Conservation (phyloP, 78 protist genomes). For the Dictyostelium brefeldianum region DNA sequence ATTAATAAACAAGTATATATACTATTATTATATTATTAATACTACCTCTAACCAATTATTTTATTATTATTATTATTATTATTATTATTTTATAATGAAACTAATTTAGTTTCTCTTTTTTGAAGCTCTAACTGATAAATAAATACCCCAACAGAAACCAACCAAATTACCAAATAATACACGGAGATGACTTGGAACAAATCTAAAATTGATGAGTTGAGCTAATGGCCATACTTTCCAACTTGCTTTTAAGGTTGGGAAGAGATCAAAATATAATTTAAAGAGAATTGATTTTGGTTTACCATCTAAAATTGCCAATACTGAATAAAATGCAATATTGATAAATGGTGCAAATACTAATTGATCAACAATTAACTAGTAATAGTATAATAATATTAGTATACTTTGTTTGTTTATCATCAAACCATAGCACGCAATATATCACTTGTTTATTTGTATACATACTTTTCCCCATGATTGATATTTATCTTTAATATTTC, state of each 20-base stretch:
- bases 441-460: neutral
- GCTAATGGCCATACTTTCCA: slow-evolving; percentile 83
- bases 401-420: neutral
- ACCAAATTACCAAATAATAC: slow-evolving; percentile 73
- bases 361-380: slow-evolving; percentile 63
- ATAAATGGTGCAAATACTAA: slow-evolving; percentile 77
- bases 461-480: slow-evolving; percentile 58
- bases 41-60: too few relatives aligned
- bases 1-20: neutral
- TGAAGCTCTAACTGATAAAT: slow-evolving; percentile 15
- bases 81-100: neutral
- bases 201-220: slow-evolving; percentile 62
- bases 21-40: neutral
- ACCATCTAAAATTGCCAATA: slow-evolving; percentile 50
- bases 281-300: slow-evolving; percentile 73
- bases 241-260: slow-evolving; percentile 69
- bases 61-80: neutral
- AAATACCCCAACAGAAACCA: slow-evolving; percentile 72
- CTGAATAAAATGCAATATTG: slow-evolving; percentile 67
- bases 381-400: neutral
- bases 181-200: slow-evolving; percentile 76
- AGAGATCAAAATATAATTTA: slow-evolving; percentile 69
- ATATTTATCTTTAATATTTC: slow-evolving; percentile 41
- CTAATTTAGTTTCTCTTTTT: slow-evolving; percentile 46
- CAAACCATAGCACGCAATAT: neutral